Evolutionary conservation across 352 stramenopile genomes (phyloP), one percentile per base, ranked within the genome.

Genomic region (Aphanomyces euteiches): DNA sequence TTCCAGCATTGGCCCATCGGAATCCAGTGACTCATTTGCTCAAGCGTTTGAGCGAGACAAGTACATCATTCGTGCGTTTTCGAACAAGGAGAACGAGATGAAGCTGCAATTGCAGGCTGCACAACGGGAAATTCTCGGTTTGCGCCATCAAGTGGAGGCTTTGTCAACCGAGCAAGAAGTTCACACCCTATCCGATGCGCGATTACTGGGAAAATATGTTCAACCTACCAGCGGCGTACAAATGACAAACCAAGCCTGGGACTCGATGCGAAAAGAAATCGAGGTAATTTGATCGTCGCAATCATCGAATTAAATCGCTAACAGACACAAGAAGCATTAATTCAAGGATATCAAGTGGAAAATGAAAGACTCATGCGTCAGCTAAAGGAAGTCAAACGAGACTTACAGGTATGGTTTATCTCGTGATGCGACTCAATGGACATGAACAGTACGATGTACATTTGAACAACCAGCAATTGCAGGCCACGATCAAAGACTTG

Each of bases 301-400:
- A 56, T 28, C 15, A 72, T 15, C 34, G 13, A 12, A 17, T 41
- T 53, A 65, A 43, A 72, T 6, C 61, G 7, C 65, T 12, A 47
- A 6, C 56, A 87, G 72, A 87, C 81, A 0, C 87, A 95, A 75
- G 85, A 93, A 47, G 80, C 65, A 12, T 75, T 93, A 28, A 93
- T 95, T 67, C 76, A 83, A 67, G 87, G 82, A 0, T 95, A 87
- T 66, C 87, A 93, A 73, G 80, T 81, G 47, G 87, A 95, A 54
- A 95, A 95, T 58, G 83, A 93, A 39, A 82, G 86, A 34, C 69
- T 95, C 1, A 95, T 93, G 87, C 79, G 78, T 12, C 84, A 92
- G 59, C 73, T 93, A 0, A 90, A 90, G 56, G 76, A 82, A 48
- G 64, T 88, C 37, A 84, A 84, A 37, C 75, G 85, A 37, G 80